Conservation (phyloP, 2,329 filamentous ascomycete species). For the Erysiphe pisi region DNA sequence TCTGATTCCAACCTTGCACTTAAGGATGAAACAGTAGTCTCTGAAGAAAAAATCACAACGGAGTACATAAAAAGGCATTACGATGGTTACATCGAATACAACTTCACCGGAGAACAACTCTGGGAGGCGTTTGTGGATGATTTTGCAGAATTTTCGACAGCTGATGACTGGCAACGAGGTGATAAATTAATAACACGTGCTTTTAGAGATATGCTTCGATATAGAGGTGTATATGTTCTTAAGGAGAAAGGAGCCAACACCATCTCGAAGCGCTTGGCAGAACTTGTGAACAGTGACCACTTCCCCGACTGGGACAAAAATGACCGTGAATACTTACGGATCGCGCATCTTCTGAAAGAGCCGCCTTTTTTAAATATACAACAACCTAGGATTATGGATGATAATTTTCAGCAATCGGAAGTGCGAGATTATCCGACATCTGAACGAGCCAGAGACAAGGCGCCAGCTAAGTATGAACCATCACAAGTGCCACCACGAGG, state of each 20-base stretch:
- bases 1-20: no score
- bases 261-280: neutral
- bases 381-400: neutral
- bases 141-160: neutral
- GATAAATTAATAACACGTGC: neutral
- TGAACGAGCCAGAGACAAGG: neutral
- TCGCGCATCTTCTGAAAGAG: neutral
- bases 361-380: neutral
- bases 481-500: neutral
- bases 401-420: neutral
- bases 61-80: neutral
- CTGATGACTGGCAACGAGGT: neutral
- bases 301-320: neutral
- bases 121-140: constrained; percentile 17
- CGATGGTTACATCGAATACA: neutral
- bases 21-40: neutral
- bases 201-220: constrained; percentile 2
- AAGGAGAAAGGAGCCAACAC: constrained; percentile 11
- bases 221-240: neutral
- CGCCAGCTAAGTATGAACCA: neutral
- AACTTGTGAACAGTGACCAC: no score
- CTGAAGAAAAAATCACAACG: neutral
- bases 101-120: neutral
- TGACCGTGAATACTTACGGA: neutral
- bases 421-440: neutral